Evolutionary conservation across 352 stramenopile genomes (phyloP), one percentile per base, ranked within the genome.

Genomic region (Pythium dissimile): DNA sequence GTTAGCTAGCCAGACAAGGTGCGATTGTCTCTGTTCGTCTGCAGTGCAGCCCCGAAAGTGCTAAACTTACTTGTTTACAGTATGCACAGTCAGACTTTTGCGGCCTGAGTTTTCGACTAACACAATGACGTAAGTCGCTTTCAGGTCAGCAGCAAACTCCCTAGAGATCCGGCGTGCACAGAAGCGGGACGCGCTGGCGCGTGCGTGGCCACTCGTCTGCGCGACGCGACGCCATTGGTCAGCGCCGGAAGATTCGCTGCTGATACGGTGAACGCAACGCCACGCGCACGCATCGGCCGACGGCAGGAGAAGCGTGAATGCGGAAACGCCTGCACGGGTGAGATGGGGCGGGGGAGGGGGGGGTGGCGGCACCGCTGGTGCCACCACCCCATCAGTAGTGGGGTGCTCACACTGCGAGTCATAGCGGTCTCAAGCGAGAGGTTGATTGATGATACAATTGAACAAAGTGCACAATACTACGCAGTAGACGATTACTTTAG

Each of bases 31-130:
- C 51, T 37, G 50, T 59, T 59, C 38, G 51, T 59, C 16, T 48
- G 21, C 42, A 54, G n/a, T 18, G 12, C 10, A 4, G 9, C 15
- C 20, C 21, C 57, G 12, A 31, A 65, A 49, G 48, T 65, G 27
- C 35, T 16, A 1, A 1, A 2, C 16, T 26, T 18, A 44, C 57
- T 58, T 42, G 41, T 5, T 41, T 48, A 46, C 6, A 54, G 32
- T 64, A 65, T 58, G 10, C 3, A 4, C 8, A 34, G 48, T 18
- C 27, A 58, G 37, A 65, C 49, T 65, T 59, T 54, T 59, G 57
- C 57, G 57, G 57, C 57, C 57, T 59, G 57, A 59, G 48, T 65
- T 65, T 53, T 65, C 57, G 57, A 65, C 57, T 65, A 59, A 65
- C 45, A 28, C 41, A 65, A 59, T 41, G 20, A 39, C 46, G n/a